Evolutionary conservation across 176 grass and related monocot species (phyloP).

Genomic region (Lolium rigidum): DNA sequence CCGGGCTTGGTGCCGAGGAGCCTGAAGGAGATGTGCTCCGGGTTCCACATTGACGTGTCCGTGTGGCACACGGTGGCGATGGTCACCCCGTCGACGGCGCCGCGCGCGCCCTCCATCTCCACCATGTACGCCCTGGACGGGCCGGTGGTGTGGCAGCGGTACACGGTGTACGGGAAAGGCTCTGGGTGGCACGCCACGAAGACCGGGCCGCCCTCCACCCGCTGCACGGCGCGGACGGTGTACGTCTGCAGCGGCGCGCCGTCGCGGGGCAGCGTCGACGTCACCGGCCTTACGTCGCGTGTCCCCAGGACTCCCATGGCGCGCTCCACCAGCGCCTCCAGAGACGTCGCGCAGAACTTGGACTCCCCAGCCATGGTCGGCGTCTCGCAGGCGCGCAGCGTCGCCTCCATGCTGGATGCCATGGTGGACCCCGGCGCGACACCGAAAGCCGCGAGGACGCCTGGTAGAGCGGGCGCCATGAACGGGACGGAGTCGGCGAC

Average conservation of each 20-base stretch:
- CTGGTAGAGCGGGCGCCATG: conserved; percentile 28
- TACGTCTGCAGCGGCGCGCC: conserved; percentile 37
- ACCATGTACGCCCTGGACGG: conserved; percentile 53
- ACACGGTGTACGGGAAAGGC: conserved; percentile 58
- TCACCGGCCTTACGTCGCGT: conserved; percentile 22
- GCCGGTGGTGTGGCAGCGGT: conserved; percentile 57
- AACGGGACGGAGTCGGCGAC: conserved; percentile 45
- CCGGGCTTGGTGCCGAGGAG: conserved; percentile 55
- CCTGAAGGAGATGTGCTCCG: conserved; percentile 62
- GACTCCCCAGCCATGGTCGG: conserved; percentile 11
- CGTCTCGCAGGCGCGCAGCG: conserved; percentile 40
- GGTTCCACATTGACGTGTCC: conserved; percentile 53
- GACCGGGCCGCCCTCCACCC: conserved; percentile 12
- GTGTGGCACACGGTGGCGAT: conserved; percentile 57
- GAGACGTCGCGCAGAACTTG: conserved; percentile 58
- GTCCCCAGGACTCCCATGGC: conserved; percentile 48
- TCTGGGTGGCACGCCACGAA: conserved; percentile 61
- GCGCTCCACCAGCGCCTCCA: conserved; percentile 48
- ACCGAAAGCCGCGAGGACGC: conserved; percentile 4
- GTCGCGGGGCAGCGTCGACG: conserved; percentile 43
- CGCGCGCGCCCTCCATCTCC: conserved; percentile 41
- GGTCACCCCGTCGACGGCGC: neutral
- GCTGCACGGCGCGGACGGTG: conserved; percentile 30
- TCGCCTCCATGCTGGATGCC: conserved; percentile 33
- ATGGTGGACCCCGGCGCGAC: neutral